Base-by-base conservation (phyloP, 2,329 filamentous ascomycete species). In the Gaeumannomyces sp. region DNA sequence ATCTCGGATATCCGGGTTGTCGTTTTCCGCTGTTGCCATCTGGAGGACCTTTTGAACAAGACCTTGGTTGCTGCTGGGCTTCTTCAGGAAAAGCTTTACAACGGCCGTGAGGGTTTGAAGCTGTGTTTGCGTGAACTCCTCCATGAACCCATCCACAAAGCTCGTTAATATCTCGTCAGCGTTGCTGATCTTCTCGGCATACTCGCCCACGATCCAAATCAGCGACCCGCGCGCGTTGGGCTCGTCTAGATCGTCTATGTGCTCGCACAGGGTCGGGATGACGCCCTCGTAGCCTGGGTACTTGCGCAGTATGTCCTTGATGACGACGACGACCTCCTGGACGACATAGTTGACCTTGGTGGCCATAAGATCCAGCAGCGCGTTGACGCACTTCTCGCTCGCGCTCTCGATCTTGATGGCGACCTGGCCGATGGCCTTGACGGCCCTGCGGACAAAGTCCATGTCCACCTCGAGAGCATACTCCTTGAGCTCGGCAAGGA, bases 311-410 rank as follows among this genome's bases (percentile, higher is more conserved):
- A 99, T 98, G 70, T 99, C 95, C 80, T 97, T 98, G 81, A 98
- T 97, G 61, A 99, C 95, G n/a, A 99, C 92, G 67, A 98, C 89
- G 0, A 95, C 94, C 78, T 99, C 95, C 77, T 99, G 95, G 14
- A 99, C 95, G 62, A 99, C 95, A 73, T 99, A 99, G 80, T 97
- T 97, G 77, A 98, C 94, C 79, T 98, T 98, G 66, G 93, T 97
- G 68, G 94, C 91, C 74, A 99, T 97, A 60, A 99, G 82, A 72
- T 99, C 95, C 68, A 98, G 83, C 38, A 99, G 81, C 0, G 93
- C 91, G 71, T 96, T 96, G 67, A 99, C 95, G 69, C 95, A 98
- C 76, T 94, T 96, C 77, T 97, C 94, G 73, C 92, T 95, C 4
- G 94, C 92, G 70, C 87, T 89, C 77, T 98, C 95, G 69, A 99